Base-by-base conservation (phyloP, 371 early-diverging fungal genomes). In the Haplosporangium sp. region DNA sequence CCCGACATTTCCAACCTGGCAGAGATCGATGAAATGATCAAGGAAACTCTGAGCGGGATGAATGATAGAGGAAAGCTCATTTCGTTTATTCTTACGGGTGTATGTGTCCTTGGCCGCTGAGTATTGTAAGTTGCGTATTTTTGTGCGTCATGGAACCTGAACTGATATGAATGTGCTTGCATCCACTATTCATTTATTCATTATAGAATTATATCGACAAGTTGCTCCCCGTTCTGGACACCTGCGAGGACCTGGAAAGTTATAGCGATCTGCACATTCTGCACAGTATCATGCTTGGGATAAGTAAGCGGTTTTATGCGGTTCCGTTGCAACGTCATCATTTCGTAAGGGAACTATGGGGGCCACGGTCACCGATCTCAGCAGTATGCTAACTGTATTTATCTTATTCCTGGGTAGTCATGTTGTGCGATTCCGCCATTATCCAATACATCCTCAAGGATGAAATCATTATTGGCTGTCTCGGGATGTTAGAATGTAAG, bases 401-500 rank as follows among this genome's bases (percentile, higher is more conserved):
- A 59, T 38, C 6, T 53, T 41, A 5, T 18, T 50, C 7, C n/a
- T 43, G 21, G 5, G 18, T 72, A 83, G 88, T 94, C 6, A 81
- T 86, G 56, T 74, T 94, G 47, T 91, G 91, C 61, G 91, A 93
- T 59, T 79, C 80, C 10, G 74, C 82, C 6, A 83, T 96, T 36
- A 88, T 93, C 60, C 91, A 93, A 61, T 76, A 82, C n/a, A 82
- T 95, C 21, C 82, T 94, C 58, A 83, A 85, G 56, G 94, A 95
- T 59, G 94, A 93, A 8, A 72, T 87, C 46, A 86, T 95, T 55
- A 55, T 85, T 7, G 80, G 71, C 21, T 86, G 93, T 1, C 85
- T 91, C 40, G 95, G 95, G 16, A 92, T 95, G 74, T 81, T 97
- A 52, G 97, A 97, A 87, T 94, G 94, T 94, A 77, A 56, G 66